Base-by-base conservation (phyloP, 1,284 basidiomycete genomes). In the Ustilago shanxiensis region DNA sequence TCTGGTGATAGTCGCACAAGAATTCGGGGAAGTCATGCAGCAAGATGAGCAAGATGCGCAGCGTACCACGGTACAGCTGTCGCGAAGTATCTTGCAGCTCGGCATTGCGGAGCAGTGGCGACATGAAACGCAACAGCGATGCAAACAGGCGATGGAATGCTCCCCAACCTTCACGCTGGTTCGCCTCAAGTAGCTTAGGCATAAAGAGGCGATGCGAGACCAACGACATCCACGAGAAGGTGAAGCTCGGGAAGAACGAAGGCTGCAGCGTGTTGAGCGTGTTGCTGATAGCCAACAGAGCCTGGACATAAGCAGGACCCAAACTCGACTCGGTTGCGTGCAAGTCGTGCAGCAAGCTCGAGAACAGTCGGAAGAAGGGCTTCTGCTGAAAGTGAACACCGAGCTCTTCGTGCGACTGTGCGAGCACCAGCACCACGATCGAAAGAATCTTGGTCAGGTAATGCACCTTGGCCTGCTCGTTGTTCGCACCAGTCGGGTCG, bases 1-100 rank as follows among this genome's bases (percentile, higher is more conserved):
- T 93, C 88, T 97, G 95, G 87, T 98, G 96, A 86, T 97, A 95
- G 88, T 96, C 94, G 86, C 93, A 93, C 72, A 99, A 89, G 89
- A 98, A 99, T 79, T 98, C 95, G 55, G 97, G 96, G 90, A 98
- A 98, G 88, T 99, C 97, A 87, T 99, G 96, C 64, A 99, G 90
- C 66, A 99, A 91, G 66, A 99, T 94, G 56, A 99, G 90, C 59
- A 98, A 90, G 51, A 99, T 90, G 44, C 95, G 91, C 53, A 98
- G 89, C 22, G 95, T 91, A n/a, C 95, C 97, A 58, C 93, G 91
- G 88, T 97, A 98, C 60, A 99, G 90, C 79, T 93, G 93, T 60
- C 93, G 90, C n/a, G 93, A 92, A 11, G 95, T 91, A 26, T 91
- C 89, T 72, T 93, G 90, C 72, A 98, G 89, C 82, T 94, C 92